Percentiles rank a stretch among this genome's conserved stretches.
These are phyloP conservation scores for Pythium apleroticum DNA, from an alignment of 352 stramenopile species.

Conservation along the genomic window DNA sequence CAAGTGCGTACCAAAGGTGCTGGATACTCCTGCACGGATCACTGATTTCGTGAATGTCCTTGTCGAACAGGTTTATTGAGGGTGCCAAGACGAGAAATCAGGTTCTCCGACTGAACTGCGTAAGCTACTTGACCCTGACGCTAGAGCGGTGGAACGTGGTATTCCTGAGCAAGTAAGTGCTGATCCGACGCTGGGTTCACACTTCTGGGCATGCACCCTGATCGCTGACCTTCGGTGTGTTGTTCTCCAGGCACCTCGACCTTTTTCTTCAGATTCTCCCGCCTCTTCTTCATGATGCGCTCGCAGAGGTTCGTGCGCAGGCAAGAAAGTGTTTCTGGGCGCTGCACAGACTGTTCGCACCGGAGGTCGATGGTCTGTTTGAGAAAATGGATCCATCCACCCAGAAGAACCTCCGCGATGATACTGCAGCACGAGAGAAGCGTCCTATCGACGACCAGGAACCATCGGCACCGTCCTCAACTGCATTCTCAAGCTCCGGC, in stretches of 20 bases:
- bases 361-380: conserved; percentile 55
- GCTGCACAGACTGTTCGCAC: conserved; percentile 63
- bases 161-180: conserved; percentile 72
- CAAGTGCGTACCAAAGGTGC: conserved; percentile 46
- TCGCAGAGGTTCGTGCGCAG: conserved; percentile 72
- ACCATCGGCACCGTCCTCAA: not conserved
- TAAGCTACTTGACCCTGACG: conserved; percentile 75
- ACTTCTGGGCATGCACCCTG: not conserved
- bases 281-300: conserved; percentile 58
- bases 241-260: conserved; percentile 45
- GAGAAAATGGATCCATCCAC: conserved; percentile 65
- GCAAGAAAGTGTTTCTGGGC: conserved; percentile 82
- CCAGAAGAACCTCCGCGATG: conserved; percentile 37
- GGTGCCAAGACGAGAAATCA: conserved; percentile 74
- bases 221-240: not conserved
- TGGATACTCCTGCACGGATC: not conserved
- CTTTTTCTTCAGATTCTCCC: conserved; percentile 63
- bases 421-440: conserved; percentile 17
- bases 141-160: conserved; percentile 60
- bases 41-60: conserved; percentile 1
- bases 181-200: not conserved
- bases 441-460: conserved; percentile 8
- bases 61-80: conserved; percentile 58
- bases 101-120: conserved; percentile 67
- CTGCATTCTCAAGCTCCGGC: conserved; percentile 13